These are phyloP conservation scores for Termitomyces heimii DNA, from an alignment of 768 basidiomycete genomes.

Conservation along the genomic window DNA sequence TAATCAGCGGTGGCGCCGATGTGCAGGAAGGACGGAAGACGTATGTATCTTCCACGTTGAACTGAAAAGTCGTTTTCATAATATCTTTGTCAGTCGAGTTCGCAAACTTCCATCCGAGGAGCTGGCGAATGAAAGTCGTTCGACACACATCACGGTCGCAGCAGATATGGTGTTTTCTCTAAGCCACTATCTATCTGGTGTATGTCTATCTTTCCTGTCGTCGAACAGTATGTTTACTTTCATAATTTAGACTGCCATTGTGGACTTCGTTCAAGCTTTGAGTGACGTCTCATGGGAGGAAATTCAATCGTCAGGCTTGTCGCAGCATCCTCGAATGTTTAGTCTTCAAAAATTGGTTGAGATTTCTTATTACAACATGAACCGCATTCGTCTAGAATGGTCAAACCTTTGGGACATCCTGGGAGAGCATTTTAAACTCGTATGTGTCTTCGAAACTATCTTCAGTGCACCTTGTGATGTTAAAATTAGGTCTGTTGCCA, in stretches of 20 bases:
- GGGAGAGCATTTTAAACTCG: constrained; percentile 98
- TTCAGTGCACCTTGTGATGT: background rate
- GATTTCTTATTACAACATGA: constrained; percentile 99
- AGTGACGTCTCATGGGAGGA: constrained; percentile 99
- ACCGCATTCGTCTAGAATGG: constrained; percentile 96
- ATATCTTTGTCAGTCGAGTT: constrained; percentile 27
- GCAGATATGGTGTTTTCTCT: constrained; percentile 99
- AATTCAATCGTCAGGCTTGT: constrained; percentile 93
- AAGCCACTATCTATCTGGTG: constrained; percentile 91
- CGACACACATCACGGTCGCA: constrained; percentile 96
- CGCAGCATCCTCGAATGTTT: constrained; percentile 91
- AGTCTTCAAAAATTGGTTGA: constrained; percentile 97
- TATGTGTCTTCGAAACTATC: constrained; percentile 24
- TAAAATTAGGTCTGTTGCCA: constrained; percentile 90
- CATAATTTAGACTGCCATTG: constrained; percentile 76
- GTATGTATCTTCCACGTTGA: constrained; percentile 36
- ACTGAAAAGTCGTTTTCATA: constrained; percentile 5
- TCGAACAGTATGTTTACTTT: constrained; percentile 1
- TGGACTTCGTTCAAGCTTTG: constrained; percentile 94
- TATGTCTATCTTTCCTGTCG: constrained; percentile 33
- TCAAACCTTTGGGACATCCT: constrained; percentile 96
- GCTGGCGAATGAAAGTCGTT: constrained; percentile 92
- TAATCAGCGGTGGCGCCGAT: constrained; percentile 89
- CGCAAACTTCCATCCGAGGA: constrained; percentile 83
- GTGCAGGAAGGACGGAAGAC: constrained; percentile 78